Percentiles rank a stretch among this genome's conserved stretches.
Conservation (phyloP, 176 grass and related monocot species). For the Guadua angustifolia region DNA sequence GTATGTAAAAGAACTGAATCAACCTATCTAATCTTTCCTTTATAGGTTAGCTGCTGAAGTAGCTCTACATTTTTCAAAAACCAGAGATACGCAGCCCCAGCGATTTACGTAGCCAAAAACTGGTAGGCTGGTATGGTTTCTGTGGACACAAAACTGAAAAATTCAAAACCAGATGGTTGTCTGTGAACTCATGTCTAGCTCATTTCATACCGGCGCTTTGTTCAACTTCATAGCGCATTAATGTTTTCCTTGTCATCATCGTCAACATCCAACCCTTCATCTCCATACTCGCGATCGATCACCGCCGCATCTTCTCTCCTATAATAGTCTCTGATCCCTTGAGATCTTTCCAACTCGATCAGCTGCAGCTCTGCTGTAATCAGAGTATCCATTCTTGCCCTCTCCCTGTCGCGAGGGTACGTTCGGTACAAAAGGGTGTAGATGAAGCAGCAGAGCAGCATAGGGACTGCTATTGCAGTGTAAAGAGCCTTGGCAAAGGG, state of each 20-base stretch:
- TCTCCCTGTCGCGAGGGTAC: slow-evolving; percentile 63
- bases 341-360: slow-evolving; percentile 40
- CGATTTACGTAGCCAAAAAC: neutral
- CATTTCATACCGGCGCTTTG: neutral
- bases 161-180: neutral
- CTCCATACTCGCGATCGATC: slow-evolving; percentile 47
- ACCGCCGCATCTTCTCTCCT: neutral
- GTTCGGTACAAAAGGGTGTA: slow-evolving; percentile 54
- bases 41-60: neutral
- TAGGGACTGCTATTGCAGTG: slow-evolving; percentile 58
- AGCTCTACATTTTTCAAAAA: neutral
- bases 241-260: slow-evolving; percentile 19
- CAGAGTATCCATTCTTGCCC: slow-evolving; percentile 61
- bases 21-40: neutral
- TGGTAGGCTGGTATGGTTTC: neutral
- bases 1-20: neutral
- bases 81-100: neutral
- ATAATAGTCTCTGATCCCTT: neutral
- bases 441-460: slow-evolving; percentile 64
- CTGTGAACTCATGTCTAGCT: neutral
- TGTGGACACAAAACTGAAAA: neutral
- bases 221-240: slow-evolving; percentile 6
- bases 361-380: slow-evolving; percentile 54
- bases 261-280: slow-evolving; percentile 24
- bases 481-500: slow-evolving; percentile 60